Percentiles rank a stretch among this genome's conserved stretches.
Conservation (phyloP, 2,329 filamentous ascomycete genomes). For the Periconia sp. region DNA sequence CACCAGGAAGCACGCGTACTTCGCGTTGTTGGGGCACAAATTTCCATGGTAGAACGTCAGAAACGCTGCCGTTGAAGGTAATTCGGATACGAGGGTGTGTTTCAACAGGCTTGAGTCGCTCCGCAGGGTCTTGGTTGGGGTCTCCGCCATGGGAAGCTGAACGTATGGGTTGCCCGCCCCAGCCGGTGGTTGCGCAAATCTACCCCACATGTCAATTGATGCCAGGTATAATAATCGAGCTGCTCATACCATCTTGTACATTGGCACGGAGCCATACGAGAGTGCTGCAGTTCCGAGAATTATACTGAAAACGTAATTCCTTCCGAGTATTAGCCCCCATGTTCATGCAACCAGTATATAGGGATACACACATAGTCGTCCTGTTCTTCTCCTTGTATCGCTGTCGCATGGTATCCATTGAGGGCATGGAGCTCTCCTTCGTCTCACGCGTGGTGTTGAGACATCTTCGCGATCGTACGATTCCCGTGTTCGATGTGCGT, state of each 20-base stretch:
- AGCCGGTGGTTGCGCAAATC: conserved; percentile 85
- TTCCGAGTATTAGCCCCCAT: conserved; percentile 31
- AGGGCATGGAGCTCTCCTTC: conserved; percentile 46
- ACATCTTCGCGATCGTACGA: conserved; percentile 28
- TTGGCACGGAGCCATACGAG: conserved; percentile 79
- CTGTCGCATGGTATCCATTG: conserved; percentile 66
- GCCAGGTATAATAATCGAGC: background rate
- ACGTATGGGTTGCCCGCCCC: conserved; percentile 89
- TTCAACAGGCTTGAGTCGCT: conserved; percentile 77
- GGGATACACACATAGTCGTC: conserved; percentile 59
- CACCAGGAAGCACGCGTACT: conserved; percentile 90
- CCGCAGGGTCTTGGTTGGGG: conserved; percentile 66
- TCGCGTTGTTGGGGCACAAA: conserved; percentile 96
- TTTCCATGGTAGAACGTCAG: conserved; percentile 95
- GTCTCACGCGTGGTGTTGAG: conserved; percentile 34
- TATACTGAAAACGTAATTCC: conserved; percentile 74
- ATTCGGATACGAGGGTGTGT: conserved; percentile 84
- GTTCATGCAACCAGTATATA: background rate
- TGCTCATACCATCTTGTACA: conserved; percentile 79
- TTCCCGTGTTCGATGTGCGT: conserved; percentile 19
- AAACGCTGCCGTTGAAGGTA: conserved; percentile 94
- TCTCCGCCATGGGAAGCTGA: conserved; percentile 66
- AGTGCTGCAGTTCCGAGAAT: conserved; percentile 79
- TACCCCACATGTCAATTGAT: conserved; percentile 35
- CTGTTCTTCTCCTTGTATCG: conserved; percentile 69